These are phyloP conservation scores for Pseudogymnoascus sp. DNA, from an alignment of 2,329 filamentous ascomycete species.

Conservation along the genomic window DNA sequence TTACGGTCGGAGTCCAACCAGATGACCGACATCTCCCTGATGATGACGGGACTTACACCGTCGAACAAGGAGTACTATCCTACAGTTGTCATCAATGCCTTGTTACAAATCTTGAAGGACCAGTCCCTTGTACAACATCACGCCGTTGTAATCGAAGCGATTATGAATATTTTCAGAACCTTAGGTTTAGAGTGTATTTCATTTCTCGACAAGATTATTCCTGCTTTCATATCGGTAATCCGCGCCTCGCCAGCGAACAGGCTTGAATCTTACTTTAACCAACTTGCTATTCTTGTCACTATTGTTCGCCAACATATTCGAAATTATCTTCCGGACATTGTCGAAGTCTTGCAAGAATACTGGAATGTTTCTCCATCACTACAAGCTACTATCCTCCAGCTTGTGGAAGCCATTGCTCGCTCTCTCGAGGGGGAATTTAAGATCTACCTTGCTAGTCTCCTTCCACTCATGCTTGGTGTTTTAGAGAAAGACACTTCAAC, in stretches of 20 bases:
- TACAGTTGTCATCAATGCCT: constrained; percentile 92
- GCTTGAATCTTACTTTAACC: constrained; percentile 95
- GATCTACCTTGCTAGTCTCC: constrained; percentile 79
- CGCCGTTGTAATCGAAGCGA: constrained; percentile 88
- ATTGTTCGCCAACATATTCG: constrained; percentile 96
- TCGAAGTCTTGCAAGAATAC: constrained; percentile 80
- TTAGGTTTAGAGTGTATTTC: constrained; percentile 92
- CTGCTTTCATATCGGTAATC: constrained; percentile 87
- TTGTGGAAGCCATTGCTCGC: constrained; percentile 89
- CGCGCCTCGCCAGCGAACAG: constrained; percentile 69
- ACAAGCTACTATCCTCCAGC: constrained; percentile 82
- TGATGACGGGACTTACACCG: constrained; percentile 94
- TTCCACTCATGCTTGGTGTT: constrained; percentile 90
- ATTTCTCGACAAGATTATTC: constrained; percentile 89
- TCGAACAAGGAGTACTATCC: constrained; percentile 98
- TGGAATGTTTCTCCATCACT: constrained; percentile 77
- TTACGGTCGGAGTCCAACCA: constrained; percentile 56
- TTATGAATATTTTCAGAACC: constrained; percentile 98
- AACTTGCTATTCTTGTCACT: constrained; percentile 83
- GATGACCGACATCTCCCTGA: constrained; percentile 88
- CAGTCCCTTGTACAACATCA: constrained; percentile 86
- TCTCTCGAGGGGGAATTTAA: constrained; percentile 98
- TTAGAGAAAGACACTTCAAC: constrained; percentile 76
- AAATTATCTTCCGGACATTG: constrained; percentile 80
- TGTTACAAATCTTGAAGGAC: constrained; percentile 88